Evolutionary conservation across 257 asterid genomes (phyloP).

Genomic region (Thymus mandschuricus): DNA sequence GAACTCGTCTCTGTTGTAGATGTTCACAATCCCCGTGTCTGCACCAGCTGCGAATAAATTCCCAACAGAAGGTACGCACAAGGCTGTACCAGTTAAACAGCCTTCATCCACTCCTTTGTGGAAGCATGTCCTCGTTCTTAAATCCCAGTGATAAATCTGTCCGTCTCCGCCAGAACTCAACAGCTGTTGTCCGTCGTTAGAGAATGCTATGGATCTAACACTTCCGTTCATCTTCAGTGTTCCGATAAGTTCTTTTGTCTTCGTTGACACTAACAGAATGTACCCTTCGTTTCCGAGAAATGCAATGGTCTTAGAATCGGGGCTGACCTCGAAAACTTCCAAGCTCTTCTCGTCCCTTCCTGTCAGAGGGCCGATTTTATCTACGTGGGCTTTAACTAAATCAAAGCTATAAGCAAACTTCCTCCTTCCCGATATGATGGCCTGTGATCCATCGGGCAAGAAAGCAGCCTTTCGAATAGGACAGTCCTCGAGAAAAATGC

Average conservation of each 20-base stretch:
- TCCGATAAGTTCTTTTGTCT: slow-evolving; percentile 82
- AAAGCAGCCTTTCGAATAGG: slow-evolving; percentile 85
- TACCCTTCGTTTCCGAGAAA: slow-evolving; percentile 91
- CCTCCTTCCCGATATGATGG: slow-evolving; percentile 79
- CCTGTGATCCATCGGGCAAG: slow-evolving; percentile 89
- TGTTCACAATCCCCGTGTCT: slow-evolving; percentile 80
- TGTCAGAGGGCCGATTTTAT: slow-evolving; percentile 71
- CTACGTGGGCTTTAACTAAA: slow-evolving; percentile 69
- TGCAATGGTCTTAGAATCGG: slow-evolving; percentile 84
- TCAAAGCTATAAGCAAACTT: slow-evolving; percentile 85
- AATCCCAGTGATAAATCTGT: slow-evolving; percentile 84
- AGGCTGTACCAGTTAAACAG: slow-evolving; percentile 78
- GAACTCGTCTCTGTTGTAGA: slow-evolving; percentile 68
- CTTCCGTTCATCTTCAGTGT: slow-evolving; percentile 93
- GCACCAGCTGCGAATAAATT: slow-evolving; percentile 95
- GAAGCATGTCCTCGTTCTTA: slow-evolving; percentile 76
- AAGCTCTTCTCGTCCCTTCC: slow-evolving; percentile 98
- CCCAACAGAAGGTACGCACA: slow-evolving; percentile 67
- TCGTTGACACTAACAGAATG: slow-evolving; percentile 75
- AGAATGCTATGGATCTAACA: slow-evolving; percentile 72
- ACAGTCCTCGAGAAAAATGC: slow-evolving; percentile 81
- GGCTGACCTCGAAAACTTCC: slow-evolving; percentile 89
- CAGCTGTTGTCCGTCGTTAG: slow-evolving; percentile 68
- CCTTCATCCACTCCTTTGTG: slow-evolving; percentile 91
- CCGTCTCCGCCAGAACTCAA: slow-evolving; percentile 93